phyloP scores from a whole-genome alignment of 805 yeast genomes.

The Maudiozyma barnettii region DNA sequence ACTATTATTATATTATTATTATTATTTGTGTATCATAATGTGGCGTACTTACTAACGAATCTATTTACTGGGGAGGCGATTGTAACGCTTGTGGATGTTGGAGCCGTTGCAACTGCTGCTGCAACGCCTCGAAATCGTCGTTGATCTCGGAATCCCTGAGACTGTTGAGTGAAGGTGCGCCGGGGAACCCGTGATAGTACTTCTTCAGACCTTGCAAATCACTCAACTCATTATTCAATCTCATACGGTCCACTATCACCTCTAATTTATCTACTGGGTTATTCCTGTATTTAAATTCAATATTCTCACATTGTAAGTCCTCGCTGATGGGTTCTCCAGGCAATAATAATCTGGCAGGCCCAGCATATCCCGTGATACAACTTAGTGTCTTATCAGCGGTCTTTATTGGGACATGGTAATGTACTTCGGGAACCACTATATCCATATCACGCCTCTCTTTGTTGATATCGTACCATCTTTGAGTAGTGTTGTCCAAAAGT shows the following conservation, averaged over 20 bases:
- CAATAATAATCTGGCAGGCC: slow-evolving; percentile 25
- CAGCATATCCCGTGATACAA: slow-evolving; percentile 32
- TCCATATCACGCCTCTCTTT: slow-evolving; percentile 81
- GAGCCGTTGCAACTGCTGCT: not conserved
- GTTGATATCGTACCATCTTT: slow-evolving; percentile 85
- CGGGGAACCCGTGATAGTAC: slow-evolving; percentile 65
- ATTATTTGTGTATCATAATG: not conserved
- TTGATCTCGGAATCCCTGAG: slow-evolving; percentile 64
- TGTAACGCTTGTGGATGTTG: not conserved
- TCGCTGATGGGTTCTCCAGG: slow-evolving; percentile 28
- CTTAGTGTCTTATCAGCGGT: slow-evolving; percentile 26
- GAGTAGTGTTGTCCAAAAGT: slow-evolving; percentile 64
- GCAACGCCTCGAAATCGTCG: slow-evolving; percentile 44
- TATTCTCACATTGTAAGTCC: slow-evolving; percentile 35
- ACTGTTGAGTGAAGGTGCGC: slow-evolving; percentile 59
- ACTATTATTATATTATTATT: not conserved
- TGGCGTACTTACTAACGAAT: not conserved
- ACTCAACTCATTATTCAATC: slow-evolving; percentile 60
- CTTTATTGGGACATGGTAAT: slow-evolving; percentile 36
- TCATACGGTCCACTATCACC: slow-evolving; percentile 58
- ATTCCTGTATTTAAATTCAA: slow-evolving; percentile 33
- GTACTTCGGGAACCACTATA: slow-evolving; percentile 36
- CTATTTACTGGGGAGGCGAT: not conserved
- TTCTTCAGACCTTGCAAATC: slow-evolving; percentile 55
- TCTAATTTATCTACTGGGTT: slow-evolving; percentile 33